These are phyloP conservation scores for Adansonia rubrostipa DNA, from an alignment of 441 rosid species.

Conservation along the genomic window DNA sequence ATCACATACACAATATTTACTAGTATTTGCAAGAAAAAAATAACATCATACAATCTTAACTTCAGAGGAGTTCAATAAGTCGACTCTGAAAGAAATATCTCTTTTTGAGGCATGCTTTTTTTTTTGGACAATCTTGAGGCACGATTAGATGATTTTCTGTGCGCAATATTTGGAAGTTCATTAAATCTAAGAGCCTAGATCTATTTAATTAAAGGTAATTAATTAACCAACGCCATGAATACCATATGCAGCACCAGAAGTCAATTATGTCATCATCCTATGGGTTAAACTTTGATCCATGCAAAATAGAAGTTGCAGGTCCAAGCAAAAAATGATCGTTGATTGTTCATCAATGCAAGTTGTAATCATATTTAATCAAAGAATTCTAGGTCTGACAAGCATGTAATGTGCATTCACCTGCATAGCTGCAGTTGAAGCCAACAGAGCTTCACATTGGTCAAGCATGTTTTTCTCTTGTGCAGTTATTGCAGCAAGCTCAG, in stretches of 20 bases:
- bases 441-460: conserved; percentile 56
- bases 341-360: not conserved
- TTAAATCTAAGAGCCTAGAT: not conserved
- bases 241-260: not conserved
- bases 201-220: not conserved
- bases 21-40: not conserved
- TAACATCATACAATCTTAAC: not conserved
- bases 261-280: not conserved
- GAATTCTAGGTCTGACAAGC: not conserved
- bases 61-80: not conserved
- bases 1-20: conserved; percentile 5
- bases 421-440: conserved; percentile 59
- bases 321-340: not conserved
- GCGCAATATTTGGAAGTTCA: not conserved
- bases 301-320: not conserved
- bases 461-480: conserved; percentile 58
- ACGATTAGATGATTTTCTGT: not conserved
- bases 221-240: not conserved
- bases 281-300: not conserved
- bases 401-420: conserved; percentile 50
- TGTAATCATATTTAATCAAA: not conserved
- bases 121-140: not conserved
- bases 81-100: not conserved
- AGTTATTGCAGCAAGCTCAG: conserved; percentile 55
- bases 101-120: not conserved